These are phyloP conservation scores for Cystobasidium onofrii DNA, from an alignment of 768 basidiomycete genomes.

Conservation along the genomic window DNA sequence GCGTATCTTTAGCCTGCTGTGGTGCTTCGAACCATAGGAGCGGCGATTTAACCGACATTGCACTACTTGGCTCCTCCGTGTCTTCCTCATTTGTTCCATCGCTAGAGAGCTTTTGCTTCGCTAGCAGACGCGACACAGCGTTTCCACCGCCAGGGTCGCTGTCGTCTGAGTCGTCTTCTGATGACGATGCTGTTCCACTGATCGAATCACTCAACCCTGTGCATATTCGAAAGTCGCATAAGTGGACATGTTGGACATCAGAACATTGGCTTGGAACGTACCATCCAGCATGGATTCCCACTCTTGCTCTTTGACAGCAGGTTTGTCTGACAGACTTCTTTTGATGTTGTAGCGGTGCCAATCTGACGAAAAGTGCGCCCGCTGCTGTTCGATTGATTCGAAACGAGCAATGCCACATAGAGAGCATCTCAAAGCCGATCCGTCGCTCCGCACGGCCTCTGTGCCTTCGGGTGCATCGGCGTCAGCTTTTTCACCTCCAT, in stretches of 20 bases:
- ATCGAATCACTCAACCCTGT: conserved; percentile 24
- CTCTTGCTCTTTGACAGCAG: conserved; percentile 59
- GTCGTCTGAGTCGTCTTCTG: not conserved
- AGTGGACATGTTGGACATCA: no score
- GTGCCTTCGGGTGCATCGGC: not conserved
- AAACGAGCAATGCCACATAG: conserved; percentile 48
- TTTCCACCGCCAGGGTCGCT: conserved; percentile 47
- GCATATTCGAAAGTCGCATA: not conserved
- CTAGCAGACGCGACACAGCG: conserved; percentile 60
- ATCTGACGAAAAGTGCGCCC: conserved; percentile 80
- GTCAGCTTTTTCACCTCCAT: not conserved
- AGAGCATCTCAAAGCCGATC: conserved; percentile 39
- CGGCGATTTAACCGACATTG: conserved; percentile 55
- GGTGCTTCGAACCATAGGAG: conserved; percentile 82
- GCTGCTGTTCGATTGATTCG: conserved; percentile 67
- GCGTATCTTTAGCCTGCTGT: conserved; percentile 59
- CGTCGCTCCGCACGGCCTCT: conserved; percentile 1
- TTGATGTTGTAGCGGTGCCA: conserved; percentile 99
- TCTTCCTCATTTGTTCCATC: conserved; percentile 38
- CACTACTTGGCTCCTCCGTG: conserved; percentile 46
- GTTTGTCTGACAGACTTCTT: conserved; percentile 53
- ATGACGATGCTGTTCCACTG: conserved; percentile 28
- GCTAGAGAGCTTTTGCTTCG: conserved; percentile 55
- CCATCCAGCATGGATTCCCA: conserved; percentile 77
- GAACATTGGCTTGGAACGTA: no score